phyloP scores from a whole-genome alignment of 164 flowering plant genomes.

The Vitis rupestris region DNA sequence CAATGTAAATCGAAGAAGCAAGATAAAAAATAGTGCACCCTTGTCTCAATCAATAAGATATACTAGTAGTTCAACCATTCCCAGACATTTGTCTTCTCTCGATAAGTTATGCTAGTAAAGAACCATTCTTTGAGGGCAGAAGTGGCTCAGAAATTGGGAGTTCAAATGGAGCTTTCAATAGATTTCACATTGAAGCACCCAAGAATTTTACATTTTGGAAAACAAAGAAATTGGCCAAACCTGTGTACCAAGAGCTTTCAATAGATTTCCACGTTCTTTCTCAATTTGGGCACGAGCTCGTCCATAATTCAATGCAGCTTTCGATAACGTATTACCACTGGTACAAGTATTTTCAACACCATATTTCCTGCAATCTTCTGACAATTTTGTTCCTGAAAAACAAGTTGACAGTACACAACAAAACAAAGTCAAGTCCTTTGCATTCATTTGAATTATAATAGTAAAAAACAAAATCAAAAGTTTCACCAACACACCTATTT shows the following conservation, averaged over 20 bases:
- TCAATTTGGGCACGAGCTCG: constrained; percentile 80
- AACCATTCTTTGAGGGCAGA: neutral
- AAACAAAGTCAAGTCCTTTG: neutral
- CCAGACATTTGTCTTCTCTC: neutral
- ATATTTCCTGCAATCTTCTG: constrained; percentile 90
- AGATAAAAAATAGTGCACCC: neutral
- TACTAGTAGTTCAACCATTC: neutral
- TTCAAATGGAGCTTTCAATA: neutral
- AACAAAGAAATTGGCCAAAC: constrained; percentile 33
- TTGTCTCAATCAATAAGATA: neutral
- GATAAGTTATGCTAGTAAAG: neutral
- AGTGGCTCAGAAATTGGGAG: neutral
- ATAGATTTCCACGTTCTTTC: constrained; percentile 74
- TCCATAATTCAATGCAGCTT: constrained; percentile 70
- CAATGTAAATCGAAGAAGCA: neutral
- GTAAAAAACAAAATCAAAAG: constrained; percentile 2
- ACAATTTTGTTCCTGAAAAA: constrained; percentile 71
- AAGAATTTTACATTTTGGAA: neutral
- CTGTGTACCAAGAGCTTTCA: constrained; percentile 91
- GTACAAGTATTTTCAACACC: constrained; percentile 87
- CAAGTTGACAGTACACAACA: neutral
- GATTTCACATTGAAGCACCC: neutral
- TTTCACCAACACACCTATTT: constrained; percentile 59
- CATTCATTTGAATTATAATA: neutral
- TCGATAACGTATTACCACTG: constrained; percentile 71